Evolutionary conservation across 805 yeast species (phyloP), one percentile per base, ranked within the genome.

Genomic region (Starmerella riodocensis): DNA sequence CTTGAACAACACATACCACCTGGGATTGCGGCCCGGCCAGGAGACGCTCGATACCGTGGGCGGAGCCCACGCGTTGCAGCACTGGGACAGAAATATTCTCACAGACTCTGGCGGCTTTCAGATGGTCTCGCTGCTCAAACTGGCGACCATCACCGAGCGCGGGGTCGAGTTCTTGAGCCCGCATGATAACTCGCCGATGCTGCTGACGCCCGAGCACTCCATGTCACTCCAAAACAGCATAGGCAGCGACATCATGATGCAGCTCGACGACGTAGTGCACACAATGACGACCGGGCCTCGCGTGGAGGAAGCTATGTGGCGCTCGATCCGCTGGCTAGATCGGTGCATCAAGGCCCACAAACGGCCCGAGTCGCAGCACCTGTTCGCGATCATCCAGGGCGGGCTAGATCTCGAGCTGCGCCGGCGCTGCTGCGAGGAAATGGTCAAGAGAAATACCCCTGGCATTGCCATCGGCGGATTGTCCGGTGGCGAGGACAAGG

Each of bases 381-480:
- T 65, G 34, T 65, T 65, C 50, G 64, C 65, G 20, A 65, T 65
- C 37, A 65, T 65, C 36, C 69, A 65, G 47, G 69, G 69, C 6
- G 70, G 69, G 8, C 56, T 65, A n/a, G 66, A 65, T 42, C 54
- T 53, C 4, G 57, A 55, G 6, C 51, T 65, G 36, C 56, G 69
- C 13, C 49, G 49, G 22, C 42, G 44, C 23, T 65, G 69, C 54
- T 65, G 69, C 45, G 48, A 40, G 3, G 70, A 65, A 40, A 65
- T 65, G 69, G 52, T 53, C 23, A 55, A 57, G 30, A 52, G 69
- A 3, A 63, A 65, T 44, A 65, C 69, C 1, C 69, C 69, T 0
- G 69, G 69, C 4, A 64, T 65, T 34, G 69, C 69, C 7, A 64
- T 65, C 33, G 69, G 69, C 24, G 69, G 69, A 1, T 54, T 65